Percentiles rank a stretch among this genome's conserved stretches.
Evolutionary conservation across 768 basidiomycete species (phyloP).

Genomic region (Mycena chlorophos): DNA sequence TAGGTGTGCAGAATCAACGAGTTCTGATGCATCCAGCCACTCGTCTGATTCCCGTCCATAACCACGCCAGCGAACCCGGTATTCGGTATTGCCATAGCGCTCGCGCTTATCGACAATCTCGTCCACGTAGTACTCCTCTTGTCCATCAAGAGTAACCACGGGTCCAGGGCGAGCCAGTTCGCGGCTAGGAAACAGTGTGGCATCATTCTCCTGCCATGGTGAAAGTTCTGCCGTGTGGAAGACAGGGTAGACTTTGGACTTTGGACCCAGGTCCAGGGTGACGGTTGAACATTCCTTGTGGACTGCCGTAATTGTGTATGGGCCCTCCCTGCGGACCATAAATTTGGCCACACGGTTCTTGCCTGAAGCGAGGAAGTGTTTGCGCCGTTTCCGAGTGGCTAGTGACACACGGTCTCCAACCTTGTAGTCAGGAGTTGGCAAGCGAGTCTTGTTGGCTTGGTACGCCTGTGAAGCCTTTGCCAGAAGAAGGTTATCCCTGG

Average conservation of each 20-base stretch:
- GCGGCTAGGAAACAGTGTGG: conserved; percentile 28
- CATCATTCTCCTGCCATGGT: conserved; percentile 30
- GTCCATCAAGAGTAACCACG: conserved; percentile 22
- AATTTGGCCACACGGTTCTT: conserved; percentile 35
- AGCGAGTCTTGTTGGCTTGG: too few species aligned
- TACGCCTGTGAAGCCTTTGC: conserved; percentile 29
- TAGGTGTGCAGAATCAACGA: conserved; percentile 19
- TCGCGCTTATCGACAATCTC: too few species aligned
- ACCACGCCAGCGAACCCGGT: too few species aligned
- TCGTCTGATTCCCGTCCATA: conserved; percentile 23
- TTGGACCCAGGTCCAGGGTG: conserved; percentile 24
- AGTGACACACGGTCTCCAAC: conserved; percentile 32
- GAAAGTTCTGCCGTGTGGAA: conserved; percentile 38
- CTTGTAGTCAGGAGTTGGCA: conserved; percentile 20
- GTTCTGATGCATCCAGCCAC: conserved; percentile 30
- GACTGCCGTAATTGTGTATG: too few species aligned
- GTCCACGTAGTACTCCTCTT: conserved; percentile 26
- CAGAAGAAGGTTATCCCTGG: conserved; percentile 27
- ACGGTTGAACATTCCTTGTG: conserved; percentile 27
- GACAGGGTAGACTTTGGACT: conserved; percentile 26
- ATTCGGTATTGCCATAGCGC: too few species aligned
- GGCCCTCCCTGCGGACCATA: too few species aligned
- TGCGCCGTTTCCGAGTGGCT: conserved; percentile 25
- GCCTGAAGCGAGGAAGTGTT: conserved; percentile 27
- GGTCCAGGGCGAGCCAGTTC: conserved; percentile 23